A percentile compares a stretch with the other conserved stretches of the same genome.
Conservation (phyloP, 2,329 filamentous ascomycete genomes). For the Aspergillus jensenii region DNA sequence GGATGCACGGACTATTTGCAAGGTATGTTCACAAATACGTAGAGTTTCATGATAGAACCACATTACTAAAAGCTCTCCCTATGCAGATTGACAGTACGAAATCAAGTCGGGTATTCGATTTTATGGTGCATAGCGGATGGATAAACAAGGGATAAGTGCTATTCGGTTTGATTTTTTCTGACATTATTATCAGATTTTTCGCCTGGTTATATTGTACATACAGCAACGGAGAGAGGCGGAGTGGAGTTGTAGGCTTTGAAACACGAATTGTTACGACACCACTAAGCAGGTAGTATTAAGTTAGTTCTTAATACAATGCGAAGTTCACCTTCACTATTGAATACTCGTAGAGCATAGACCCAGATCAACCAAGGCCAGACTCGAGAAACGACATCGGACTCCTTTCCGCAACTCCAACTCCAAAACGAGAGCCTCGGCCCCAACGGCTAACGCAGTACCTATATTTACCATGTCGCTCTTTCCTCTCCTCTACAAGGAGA, state of each 20-base stretch:
- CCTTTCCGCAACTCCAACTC: neutral
- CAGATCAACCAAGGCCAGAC: neutral
- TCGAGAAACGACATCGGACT: neutral
- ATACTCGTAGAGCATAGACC: neutral
- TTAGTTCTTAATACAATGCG: neutral
- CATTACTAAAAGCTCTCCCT: slow-evolving; percentile 2
- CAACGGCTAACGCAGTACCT: too few species aligned
- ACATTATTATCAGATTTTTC: neutral
- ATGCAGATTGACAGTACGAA: slow-evolving; percentile 76
- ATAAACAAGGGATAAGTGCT: slow-evolving; percentile 70
- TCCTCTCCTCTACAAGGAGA: too few species aligned
- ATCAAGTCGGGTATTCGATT: slow-evolving; percentile 84
- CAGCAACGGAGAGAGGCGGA: neutral
- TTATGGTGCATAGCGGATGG: slow-evolving; percentile 91
- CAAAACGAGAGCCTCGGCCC: neutral
- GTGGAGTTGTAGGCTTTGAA: slow-evolving; percentile 16
- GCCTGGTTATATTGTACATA: slow-evolving; percentile 6
- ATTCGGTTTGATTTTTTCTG: neutral
- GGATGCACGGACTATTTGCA: slow-evolving; percentile 81
- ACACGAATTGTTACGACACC: neutral
- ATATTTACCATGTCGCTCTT: too few species aligned
- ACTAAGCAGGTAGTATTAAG: neutral
- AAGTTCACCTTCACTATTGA: neutral
- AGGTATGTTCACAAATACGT: slow-evolving; percentile 36
- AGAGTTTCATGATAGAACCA: neutral